Conservation (phyloP, 176 grass and related monocot species). For the Ensete glaucum region DNA sequence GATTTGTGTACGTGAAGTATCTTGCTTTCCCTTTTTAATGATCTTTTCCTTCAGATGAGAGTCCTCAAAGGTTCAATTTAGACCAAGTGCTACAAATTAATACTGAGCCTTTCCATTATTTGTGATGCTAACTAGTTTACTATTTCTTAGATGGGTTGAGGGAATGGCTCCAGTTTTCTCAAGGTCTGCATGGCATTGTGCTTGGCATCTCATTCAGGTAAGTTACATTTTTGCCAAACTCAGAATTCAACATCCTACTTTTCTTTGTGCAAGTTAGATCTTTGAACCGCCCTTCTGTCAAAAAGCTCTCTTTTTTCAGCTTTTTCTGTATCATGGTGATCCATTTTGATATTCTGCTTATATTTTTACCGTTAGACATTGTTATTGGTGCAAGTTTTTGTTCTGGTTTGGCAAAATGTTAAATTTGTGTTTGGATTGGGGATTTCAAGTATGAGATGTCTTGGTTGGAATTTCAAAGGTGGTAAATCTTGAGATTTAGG, state of each 20-base stretch:
- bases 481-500: no score
- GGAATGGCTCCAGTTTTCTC: slow-evolving; percentile 85
- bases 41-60: not conserved
- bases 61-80: slow-evolving; percentile 10
- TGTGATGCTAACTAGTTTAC: not conserved
- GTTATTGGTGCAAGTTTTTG: not conserved
- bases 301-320: no score
- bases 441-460: no score
- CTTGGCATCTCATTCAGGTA: slow-evolving; percentile 95
- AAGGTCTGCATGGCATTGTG: slow-evolving; percentile 77
- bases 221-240: not conserved
- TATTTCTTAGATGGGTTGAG: slow-evolving; percentile 71
- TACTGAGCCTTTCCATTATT: not conserved
- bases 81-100: not conserved
- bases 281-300: no score
- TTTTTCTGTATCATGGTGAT: no score
- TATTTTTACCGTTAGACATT: not conserved
- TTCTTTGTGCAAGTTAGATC: not conserved
- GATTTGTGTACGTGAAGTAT: not conserved
- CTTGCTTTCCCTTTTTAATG: not conserved
- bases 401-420: not conserved
- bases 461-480: no score
- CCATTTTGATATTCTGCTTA: not conserved
- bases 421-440: not conserved
- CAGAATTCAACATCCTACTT: not conserved